A percentile compares a stretch with the other conserved stretches of the same genome.
Conservation (phyloP, 495 filamentous ascomycete genomes). For the Hypoxylon intermedium region DNA sequence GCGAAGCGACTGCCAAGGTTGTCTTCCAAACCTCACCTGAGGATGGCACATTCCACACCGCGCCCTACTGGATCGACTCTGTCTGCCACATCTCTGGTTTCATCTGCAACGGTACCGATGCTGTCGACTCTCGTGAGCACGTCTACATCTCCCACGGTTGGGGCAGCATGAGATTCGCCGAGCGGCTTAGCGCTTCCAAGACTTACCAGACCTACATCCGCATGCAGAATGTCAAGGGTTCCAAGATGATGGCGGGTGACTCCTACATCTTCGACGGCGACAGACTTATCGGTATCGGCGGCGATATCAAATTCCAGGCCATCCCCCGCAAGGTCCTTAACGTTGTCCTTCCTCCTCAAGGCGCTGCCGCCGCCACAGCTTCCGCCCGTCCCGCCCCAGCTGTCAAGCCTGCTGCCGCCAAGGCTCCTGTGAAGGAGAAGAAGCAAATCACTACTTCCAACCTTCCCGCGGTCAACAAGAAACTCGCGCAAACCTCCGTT, state of each 20-base stretch:
- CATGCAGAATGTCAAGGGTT: conserved; percentile 65
- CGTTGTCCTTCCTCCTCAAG: conserved; percentile 66
- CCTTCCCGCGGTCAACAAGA: conserved; percentile 53
- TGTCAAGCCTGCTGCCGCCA: conserved; percentile 50
- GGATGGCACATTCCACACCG: conserved; percentile 69
- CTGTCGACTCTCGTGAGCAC: conserved; percentile 70
- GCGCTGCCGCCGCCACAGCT: conserved; percentile 48
- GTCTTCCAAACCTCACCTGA: conserved; percentile 66
- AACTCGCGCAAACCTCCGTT: conserved; percentile 45
- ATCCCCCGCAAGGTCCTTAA: conserved; percentile 73
- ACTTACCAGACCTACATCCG: conserved; percentile 75
- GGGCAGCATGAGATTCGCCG: conserved; percentile 74
- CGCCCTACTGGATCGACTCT: conserved; percentile 78
- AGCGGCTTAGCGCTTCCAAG: conserved; percentile 66
- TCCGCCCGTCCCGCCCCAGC: conserved; percentile 47
- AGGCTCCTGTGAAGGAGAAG: conserved; percentile 51
- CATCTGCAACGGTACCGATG: conserved; percentile 79
- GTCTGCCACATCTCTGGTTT: conserved; percentile 75
- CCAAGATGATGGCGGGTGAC: conserved; percentile 63
- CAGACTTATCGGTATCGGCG: conserved; percentile 61
- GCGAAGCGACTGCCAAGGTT: conserved; percentile 75
- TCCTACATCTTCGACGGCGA: conserved; percentile 72
- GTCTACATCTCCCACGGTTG: conserved; percentile 84
- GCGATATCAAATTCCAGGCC: conserved; percentile 68
- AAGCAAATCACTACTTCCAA: conserved; percentile 52